These are phyloP conservation scores for Mollisia scopiformis DNA, from an alignment of 2,329 filamentous ascomycete genomes.

Conservation along the genomic window DNA sequence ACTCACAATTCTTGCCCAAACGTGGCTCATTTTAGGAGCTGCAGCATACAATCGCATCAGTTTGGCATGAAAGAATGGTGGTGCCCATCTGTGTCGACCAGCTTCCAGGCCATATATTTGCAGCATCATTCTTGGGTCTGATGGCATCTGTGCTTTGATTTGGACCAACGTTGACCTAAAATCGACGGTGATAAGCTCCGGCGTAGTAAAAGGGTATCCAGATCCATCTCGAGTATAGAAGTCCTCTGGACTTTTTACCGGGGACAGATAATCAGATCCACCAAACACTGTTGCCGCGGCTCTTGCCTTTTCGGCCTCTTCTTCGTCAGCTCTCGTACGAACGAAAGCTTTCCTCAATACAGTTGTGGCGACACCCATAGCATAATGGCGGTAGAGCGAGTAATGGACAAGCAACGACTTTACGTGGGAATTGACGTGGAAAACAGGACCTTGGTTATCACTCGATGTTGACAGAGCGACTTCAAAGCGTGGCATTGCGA, in stretches of 20 bases:
- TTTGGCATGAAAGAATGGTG: constrained; percentile 77
- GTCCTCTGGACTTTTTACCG: constrained; percentile 28
- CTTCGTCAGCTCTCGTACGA: constrained; percentile 50
- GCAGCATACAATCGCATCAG: constrained; percentile 86
- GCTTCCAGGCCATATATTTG: constrained; percentile 83
- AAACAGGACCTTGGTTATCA: constrained; percentile 83
- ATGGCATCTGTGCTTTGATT: constrained; percentile 84
- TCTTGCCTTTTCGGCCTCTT: constrained; percentile 43
- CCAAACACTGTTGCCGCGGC: constrained; percentile 16
- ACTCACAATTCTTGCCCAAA: constrained; percentile 87
- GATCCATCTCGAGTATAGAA: constrained; percentile 24
- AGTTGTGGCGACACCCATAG: constrained; percentile 78
- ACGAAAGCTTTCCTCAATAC: constrained; percentile 75
- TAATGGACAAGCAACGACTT: constrained; percentile 83
- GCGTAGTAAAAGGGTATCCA: constrained; percentile 29
- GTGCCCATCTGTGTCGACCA: constrained; percentile 84
- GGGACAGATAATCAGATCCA: constrained; percentile 29
- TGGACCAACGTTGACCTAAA: constrained; percentile 82
- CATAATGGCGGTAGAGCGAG: constrained; percentile 92
- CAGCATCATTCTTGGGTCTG: constrained; percentile 89
- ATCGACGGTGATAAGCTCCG: constrained; percentile 80
- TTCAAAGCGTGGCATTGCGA: constrained; percentile 86
- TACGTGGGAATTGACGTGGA: constrained; percentile 83
- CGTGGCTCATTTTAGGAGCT: constrained; percentile 77
- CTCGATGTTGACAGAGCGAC: constrained; percentile 82